Percentiles rank a stretch among this genome's conserved stretches.
phyloP scores from a whole-genome alignment of 345 rosid genomes.

The Noccaea bulbosa region DNA sequence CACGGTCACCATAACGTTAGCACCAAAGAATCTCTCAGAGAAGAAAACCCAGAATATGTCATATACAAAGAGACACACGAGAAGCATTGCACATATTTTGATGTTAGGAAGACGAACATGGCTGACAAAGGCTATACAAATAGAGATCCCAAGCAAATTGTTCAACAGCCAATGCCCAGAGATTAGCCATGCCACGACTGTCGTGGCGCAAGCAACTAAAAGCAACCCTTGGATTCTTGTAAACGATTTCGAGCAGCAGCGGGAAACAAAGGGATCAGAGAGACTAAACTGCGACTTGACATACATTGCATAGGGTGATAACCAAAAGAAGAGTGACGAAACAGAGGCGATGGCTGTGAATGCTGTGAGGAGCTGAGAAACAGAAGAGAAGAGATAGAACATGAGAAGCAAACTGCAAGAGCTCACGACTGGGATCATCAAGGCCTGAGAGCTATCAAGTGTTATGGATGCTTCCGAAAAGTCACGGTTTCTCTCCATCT shows the following conservation, averaged over 20 bases:
- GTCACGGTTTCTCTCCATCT: slow-evolving; percentile 92
- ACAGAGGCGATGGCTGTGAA: slow-evolving; percentile 92
- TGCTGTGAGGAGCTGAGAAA: slow-evolving; percentile 85
- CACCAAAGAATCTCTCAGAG: slow-evolving; percentile 97
- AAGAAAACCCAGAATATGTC: slow-evolving; percentile 99
- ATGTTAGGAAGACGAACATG: slow-evolving; percentile 96
- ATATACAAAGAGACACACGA: slow-evolving; percentile 81
- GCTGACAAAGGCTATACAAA: slow-evolving; percentile 93
- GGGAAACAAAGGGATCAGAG: slow-evolving; percentile 82
- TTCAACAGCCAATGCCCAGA: slow-evolving; percentile 97
- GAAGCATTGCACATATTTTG: slow-evolving; percentile 89
- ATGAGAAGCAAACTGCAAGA: slow-evolving; percentile 94
- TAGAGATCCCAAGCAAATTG: slow-evolving; percentile 90
- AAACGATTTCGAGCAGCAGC: slow-evolving; percentile 84
- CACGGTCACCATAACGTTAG: slow-evolving; percentile 98
- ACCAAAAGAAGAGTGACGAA: slow-evolving; percentile 85
- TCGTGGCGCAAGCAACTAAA: slow-evolving; percentile 52
- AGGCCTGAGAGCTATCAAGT: slow-evolving; percentile 83
- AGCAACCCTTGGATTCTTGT: slow-evolving; percentile 73
- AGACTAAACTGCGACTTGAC: slow-evolving; percentile 67
- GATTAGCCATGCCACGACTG: slow-evolving; percentile 87
- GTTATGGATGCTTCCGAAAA: slow-evolving; percentile 85
- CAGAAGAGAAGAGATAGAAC: slow-evolving; percentile 95
- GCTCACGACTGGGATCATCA: slow-evolving; percentile 97
- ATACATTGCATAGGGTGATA: slow-evolving; percentile 64